phyloP scores from a whole-genome alignment of 192 early-diverging fungal species.

The Dissophora ornata region DNA sequence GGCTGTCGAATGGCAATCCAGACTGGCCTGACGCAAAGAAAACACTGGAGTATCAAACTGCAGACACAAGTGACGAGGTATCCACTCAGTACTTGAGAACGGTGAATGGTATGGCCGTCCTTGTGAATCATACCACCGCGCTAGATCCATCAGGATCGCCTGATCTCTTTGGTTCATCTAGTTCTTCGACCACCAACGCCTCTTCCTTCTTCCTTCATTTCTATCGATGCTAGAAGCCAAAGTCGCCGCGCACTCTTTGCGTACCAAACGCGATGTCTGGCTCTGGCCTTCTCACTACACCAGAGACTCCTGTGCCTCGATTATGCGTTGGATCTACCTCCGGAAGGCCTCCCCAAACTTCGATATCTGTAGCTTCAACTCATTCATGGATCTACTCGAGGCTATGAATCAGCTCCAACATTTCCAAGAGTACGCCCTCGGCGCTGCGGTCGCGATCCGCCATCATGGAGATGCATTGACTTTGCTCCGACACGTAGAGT shows the following conservation, averaged over 20 bases:
- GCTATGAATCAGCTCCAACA: background rate
- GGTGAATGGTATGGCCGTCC: too few species aligned
- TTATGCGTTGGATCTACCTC: slow-evolving; percentile 15
- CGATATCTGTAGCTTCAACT: background rate
- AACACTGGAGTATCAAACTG: too few species aligned
- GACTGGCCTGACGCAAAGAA: too few species aligned
- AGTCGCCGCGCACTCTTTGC: background rate
- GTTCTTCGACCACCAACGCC: too few species aligned
- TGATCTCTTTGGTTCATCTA: too few species aligned
- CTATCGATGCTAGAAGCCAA: too few species aligned
- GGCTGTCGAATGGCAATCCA: too few species aligned
- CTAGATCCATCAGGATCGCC: too few species aligned
- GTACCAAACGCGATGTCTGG: slow-evolving; percentile 4
- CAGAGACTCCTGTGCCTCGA: background rate
- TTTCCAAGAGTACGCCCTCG: slow-evolving; percentile 7
- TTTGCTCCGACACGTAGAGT: background rate
- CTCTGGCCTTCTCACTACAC: background rate
- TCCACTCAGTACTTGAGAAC: too few species aligned
- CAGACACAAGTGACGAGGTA: too few species aligned
- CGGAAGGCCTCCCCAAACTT: background rate
- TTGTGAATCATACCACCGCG: too few species aligned
- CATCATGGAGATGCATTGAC: background rate
- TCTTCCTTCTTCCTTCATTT: too few species aligned
- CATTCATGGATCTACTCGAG: slow-evolving; percentile 3
- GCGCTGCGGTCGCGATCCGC: background rate